Evolutionary conservation across 495 filamentous ascomycete species (phyloP).

Genomic region (Tuber melanosporum): DNA sequence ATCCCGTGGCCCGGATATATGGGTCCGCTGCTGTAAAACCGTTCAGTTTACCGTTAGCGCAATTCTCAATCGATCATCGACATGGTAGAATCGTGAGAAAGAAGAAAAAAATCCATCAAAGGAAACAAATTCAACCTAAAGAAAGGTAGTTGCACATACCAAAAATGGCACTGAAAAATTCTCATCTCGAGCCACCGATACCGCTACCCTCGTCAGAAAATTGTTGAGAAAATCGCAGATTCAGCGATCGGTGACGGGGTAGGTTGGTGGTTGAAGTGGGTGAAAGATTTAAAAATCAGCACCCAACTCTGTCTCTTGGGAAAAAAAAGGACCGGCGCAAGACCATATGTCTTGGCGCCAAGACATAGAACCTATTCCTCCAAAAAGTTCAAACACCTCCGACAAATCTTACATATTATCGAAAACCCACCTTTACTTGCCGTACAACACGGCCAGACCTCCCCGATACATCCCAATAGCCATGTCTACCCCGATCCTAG

Average conservation of each 20-base stretch:
- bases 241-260: background rate
- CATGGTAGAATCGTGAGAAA: background rate
- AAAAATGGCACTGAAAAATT: slow-evolving; percentile 41
- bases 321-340: background rate
- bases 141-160: slow-evolving; percentile 3
- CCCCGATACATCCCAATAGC: slow-evolving; percentile 19
- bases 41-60: slow-evolving; percentile 11
- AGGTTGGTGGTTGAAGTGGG: background rate
- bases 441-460: slow-evolving; percentile 1
- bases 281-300: background rate
- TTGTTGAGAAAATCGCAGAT: background rate
- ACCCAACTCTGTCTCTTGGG: background rate
- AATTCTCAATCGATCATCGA: background rate
- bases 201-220: background rate
- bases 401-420: background rate
- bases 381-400: background rate
- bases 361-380: background rate
- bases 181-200: slow-evolving; percentile 20
- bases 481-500: slow-evolving; percentile 69
- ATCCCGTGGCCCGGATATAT: slow-evolving; percentile 87
- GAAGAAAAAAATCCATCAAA: background rate
- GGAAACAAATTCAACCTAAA: background rate
- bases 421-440: background rate
- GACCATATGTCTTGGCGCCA: background rate
- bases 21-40: slow-evolving; percentile 46